Base-by-base conservation (phyloP, 2,329 filamentous ascomycete genomes). In the Cercospora berteroae region DNA sequence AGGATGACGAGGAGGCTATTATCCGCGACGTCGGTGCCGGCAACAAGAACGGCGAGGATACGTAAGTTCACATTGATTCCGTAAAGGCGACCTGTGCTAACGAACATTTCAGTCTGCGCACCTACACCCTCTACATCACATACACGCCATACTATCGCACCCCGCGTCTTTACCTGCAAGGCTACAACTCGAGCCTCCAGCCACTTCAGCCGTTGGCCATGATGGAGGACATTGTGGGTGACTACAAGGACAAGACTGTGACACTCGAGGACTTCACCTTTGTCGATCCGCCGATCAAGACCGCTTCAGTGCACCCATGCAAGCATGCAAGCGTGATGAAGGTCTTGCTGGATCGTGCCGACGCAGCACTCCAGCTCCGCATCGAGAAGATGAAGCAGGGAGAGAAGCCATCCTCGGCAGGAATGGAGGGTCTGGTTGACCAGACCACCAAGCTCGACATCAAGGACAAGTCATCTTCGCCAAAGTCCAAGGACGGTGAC, bases 301-400 rank as follows among this genome's bases (percentile, higher is more conserved):
- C 97, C 87, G 95, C 94, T 36, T 95, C 91, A 33, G 92, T 99
- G 13, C 95, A 99, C 77, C 95, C 95, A 3, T 99, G 95, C 87
- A 96, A 95, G 79, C 95, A 99, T 78, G 95, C 95, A 9, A 91
- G 91, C 29, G 95, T 99, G 74, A 99, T 99, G 95, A 99, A 98
- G 82, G 92, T 92, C 23, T 87, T 99, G 4, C 89, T 99, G 44
- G 95, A 98, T 80, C 92, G 95, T 39, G 95, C 95, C 57, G 94
- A 99, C 77, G 93, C 93, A 23, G 94, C 94, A 0, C 85, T 98
- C 63, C 96, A 97, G 79, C 87, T 96, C 63, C 89, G 94, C 23
- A 86, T 93, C 55, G 91, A 94, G 75, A 96, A 94, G 84, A 84
- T 95, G 67, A 88, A 84, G 77, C 82, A 78, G 69, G 85, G 86